Evolutionary conservation across 306 rosid species (phyloP), one percentile per base, ranked within the genome.

Genomic region (Prunus armeniaca): DNA sequence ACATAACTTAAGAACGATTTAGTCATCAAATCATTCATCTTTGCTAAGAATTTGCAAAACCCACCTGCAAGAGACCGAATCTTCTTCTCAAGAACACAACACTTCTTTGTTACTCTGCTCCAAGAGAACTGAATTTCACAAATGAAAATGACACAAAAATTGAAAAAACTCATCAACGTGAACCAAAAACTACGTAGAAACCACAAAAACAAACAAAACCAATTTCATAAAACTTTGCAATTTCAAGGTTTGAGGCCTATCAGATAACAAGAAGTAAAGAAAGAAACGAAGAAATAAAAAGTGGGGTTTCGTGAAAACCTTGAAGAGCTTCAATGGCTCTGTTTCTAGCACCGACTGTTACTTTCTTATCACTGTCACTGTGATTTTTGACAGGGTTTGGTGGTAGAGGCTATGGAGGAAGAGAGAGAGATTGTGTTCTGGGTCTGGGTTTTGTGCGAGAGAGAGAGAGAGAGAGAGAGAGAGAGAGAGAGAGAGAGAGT

Each of bases 1-100:
- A 85, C 97, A 89, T 94, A 94, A 91, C 85, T 94, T 90, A 94
- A 60, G 82, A 94, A 91, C 56, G 97, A 91, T 71, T 87, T 87
- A 24, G 98, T 94, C 96, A 94, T 90, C 85, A 94, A 81, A 80
- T 94, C 98, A 82, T 94, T 91, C 98, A 94, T 94, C 72, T 85
- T 93, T 67, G 87, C 85, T 68, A 65, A 65, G 25, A 75, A 76
- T 41, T 70, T 62, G 76, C 78, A 79, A 82, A 76, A 81, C 75
- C 83, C 82, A 73, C 86, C 90, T 82, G 82, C 50, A 72, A 82
- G n/a, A n/a, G n/a, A n/a, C 24, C 24, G 24, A 22, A 22, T 22
- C 24, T 22, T 22, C 24, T 22, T 22, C 24, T 22, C 24, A 22
- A 22, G 24, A 22, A 22, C 24, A 22, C 24, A 22, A 22, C 24